A percentile compares a stretch with the other conserved stretches of the same genome.
Evolutionary conservation across 2,329 filamentous ascomycete genomes (phyloP).

Genomic region (Pseudonectria buxi): DNA sequence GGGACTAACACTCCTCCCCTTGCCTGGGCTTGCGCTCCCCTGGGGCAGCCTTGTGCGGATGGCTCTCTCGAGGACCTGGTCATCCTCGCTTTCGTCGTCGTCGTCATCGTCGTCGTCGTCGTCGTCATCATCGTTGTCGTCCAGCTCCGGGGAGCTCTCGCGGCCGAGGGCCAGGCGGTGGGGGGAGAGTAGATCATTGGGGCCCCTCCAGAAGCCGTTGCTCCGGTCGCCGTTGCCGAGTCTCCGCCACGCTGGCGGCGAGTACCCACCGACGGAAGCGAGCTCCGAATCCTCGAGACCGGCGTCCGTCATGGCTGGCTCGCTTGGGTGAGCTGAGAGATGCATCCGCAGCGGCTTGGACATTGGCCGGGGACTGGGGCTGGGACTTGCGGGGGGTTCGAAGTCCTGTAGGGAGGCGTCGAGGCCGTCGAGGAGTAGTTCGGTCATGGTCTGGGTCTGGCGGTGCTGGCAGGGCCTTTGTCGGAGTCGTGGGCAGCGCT

Average conservation of each 20-base stretch:
- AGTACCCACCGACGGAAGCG: constrained; percentile 50
- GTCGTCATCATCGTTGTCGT: constrained; percentile 28
- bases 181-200: constrained; percentile 45
- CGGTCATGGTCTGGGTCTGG: constrained; percentile 19
- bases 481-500: too few species aligned
- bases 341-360: constrained; percentile 9
- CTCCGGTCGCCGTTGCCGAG: constrained; percentile 53
- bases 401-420: constrained; percentile 50
- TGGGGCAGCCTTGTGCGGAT: constrained; percentile 48
- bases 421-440: constrained; percentile 34
- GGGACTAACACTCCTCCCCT: constrained; percentile 40
- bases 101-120: neutral
- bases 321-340: constrained; percentile 29
- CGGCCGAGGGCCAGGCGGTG: constrained; percentile 20
- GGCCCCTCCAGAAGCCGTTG: constrained; percentile 53
- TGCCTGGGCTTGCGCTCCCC: constrained; percentile 51
- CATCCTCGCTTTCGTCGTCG: constrained; percentile 26
- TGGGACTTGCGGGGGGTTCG: constrained; percentile 41
- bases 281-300: constrained; percentile 38
- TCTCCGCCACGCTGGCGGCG: constrained; percentile 54
- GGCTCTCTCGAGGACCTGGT: constrained; percentile 43
- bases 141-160: constrained; percentile 19
- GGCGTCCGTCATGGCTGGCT: constrained; percentile 28
- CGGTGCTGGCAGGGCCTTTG: constrained; percentile 13
- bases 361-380: constrained; percentile 13